Evolutionary conservation across 2,329 filamentous ascomycete genomes (phyloP).

Genomic region (Aspergillus candidus): DNA sequence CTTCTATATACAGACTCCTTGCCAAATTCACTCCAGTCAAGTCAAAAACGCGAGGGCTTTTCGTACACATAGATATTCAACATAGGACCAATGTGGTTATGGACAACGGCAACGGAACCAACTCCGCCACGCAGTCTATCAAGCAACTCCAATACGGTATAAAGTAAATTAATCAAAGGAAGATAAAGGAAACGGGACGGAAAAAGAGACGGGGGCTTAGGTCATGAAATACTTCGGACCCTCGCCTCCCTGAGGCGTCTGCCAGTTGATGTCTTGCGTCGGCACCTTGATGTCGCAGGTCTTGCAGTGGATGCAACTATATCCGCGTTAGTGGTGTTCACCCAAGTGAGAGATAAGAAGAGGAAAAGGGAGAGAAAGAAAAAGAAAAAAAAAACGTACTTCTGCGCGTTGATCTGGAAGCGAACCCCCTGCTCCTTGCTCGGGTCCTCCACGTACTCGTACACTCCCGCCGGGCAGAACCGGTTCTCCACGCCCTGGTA

Average conservation of each 20-base stretch:
- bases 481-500: conserved; percentile 93
- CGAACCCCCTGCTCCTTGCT: conserved; percentile 80
- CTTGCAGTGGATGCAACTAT: conserved; percentile 97
- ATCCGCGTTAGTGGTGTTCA: neutral
- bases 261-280: conserved; percentile 94
- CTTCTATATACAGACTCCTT: no score
- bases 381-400: conserved; percentile 57
- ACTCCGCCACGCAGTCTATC: neutral
- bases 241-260: conserved; percentile 86
- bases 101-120: no score
- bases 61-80: no score
- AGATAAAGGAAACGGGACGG: neutral
- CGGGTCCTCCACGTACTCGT: conserved; percentile 93
- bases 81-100: no score
- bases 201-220: conserved; percentile 16
- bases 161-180: neutral
- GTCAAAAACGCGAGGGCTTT: no score
- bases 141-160: neutral
- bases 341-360: neutral
- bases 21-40: no score
- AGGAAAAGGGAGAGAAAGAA: neutral
- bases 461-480: conserved; percentile 95
- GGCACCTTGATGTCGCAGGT: conserved; percentile 99
- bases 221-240: conserved; percentile 62
- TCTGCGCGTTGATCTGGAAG: conserved; percentile 97